phyloP scores from a whole-genome alignment of 73 alveolate species.

The Halteria grandinella region DNA sequence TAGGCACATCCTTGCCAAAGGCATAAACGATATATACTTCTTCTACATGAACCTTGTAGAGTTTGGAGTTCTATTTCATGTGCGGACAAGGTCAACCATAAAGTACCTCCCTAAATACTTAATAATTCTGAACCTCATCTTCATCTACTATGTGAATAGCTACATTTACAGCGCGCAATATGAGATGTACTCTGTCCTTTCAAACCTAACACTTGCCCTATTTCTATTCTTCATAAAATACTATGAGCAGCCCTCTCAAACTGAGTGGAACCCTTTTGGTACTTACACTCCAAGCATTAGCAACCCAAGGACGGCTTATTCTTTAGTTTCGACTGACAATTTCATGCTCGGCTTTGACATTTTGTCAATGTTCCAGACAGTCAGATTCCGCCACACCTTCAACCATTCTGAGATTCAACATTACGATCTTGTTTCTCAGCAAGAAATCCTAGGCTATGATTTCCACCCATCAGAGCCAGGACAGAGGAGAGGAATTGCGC shows the following conservation, averaged over 20 bases:
- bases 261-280: slow-evolving; percentile 59
- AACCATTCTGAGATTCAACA: no score
- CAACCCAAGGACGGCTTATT: slow-evolving; percentile 55
- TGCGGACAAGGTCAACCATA: slow-evolving; percentile 53
- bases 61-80: slow-evolving; percentile 18
- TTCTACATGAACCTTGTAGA: slow-evolving; percentile 48
- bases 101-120: slow-evolving; percentile 50
- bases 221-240: slow-evolving; percentile 16
- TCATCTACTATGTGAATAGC: slow-evolving; percentile 24
- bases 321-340: neutral
- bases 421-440: no score
- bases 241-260: slow-evolving; percentile 41
- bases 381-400: slow-evolving; percentile 34
- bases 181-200: slow-evolving; percentile 34
- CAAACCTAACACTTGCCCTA: neutral
- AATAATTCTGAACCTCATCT: neutral
- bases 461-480: no score
- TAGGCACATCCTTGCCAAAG: slow-evolving; percentile 3
- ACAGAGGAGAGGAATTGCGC: no score
- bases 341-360: slow-evolving; percentile 53
- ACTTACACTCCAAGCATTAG: slow-evolving; percentile 38
- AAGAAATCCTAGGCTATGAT: no score
- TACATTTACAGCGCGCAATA: slow-evolving; percentile 22
- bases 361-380: slow-evolving; percentile 49
- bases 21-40: slow-evolving; percentile 43